Conservation (phyloP, 306 rosid species). For the Fragaria iinumae region DNA sequence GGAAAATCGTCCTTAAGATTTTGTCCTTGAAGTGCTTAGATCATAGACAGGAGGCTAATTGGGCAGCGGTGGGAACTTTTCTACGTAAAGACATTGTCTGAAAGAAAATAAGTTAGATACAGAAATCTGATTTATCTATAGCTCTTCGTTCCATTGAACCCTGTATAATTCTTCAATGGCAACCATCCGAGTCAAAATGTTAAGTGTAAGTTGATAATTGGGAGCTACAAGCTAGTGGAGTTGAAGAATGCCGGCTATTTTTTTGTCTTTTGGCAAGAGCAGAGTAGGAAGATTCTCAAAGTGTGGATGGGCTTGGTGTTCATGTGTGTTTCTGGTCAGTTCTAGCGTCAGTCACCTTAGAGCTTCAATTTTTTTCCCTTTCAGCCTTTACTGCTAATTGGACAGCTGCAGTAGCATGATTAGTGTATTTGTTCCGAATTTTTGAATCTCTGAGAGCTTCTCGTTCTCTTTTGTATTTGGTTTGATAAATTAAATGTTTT, state of each 20-base stretch:
- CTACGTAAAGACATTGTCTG: not conserved
- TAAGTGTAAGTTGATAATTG: not conserved
- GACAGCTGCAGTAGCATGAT: not conserved
- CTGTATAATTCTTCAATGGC: not conserved
- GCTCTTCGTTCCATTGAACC: not conserved
- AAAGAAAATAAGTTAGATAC: not conserved
- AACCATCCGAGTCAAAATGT: not conserved
- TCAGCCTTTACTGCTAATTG: not conserved
- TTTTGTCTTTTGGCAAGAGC: not conserved
- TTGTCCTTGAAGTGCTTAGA: not conserved
- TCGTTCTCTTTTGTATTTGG: not conserved
- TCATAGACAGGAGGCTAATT: not conserved
- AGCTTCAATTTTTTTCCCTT: not conserved
- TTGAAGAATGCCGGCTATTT: not conserved
- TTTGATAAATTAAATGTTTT: not conserved
- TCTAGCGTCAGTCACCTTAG: not conserved
- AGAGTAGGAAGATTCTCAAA: not conserved
- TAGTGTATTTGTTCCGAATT: not conserved
- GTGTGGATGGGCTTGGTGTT: not conserved
- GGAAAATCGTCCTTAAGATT: not conserved
- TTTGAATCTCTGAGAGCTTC: not conserved
- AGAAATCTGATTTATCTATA: not conserved
- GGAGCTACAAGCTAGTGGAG: not conserved
- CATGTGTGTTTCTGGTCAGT: not conserved
- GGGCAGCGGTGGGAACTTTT: not conserved